phyloP scores from a whole-genome alignment of 192 early-diverging fungal species.

The Mortierella hygrophila region DNA sequence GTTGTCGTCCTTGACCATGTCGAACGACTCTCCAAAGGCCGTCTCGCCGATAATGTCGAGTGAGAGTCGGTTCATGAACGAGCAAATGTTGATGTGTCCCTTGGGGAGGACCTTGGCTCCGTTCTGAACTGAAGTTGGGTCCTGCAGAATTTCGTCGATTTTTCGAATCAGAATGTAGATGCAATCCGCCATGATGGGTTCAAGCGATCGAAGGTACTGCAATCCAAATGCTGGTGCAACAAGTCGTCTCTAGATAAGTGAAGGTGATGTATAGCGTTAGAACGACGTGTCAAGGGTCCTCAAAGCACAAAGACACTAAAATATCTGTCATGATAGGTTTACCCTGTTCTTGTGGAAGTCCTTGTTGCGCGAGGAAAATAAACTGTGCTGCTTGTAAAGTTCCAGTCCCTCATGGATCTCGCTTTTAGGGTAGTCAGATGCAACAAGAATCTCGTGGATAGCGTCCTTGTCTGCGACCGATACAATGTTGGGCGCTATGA shows the following conservation, averaged over 20 bases:
- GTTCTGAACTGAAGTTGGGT: constrained; percentile 45
- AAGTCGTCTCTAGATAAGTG: constrained; percentile 57
- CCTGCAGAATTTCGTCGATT: constrained; percentile 40
- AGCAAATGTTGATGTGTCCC: constrained; percentile 38
- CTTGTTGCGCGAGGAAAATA: constrained; percentile 42
- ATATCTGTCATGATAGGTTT: not conserved
- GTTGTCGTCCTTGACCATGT: constrained; percentile 60
- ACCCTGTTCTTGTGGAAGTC: constrained; percentile 46
- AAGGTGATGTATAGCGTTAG: not conserved
- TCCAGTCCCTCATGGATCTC: constrained; percentile 37
- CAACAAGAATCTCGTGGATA: constrained; percentile 32
- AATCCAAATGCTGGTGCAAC: constrained; percentile 69
- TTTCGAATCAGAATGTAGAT: constrained; percentile 41
- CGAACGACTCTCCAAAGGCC: constrained; percentile 63
- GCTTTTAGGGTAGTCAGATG: constrained; percentile 33
- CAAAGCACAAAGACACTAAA: too few relatives aligned
- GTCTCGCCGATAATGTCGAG: constrained; percentile 67
- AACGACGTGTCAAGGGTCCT: not conserved
- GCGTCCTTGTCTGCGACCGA: constrained; percentile 42
- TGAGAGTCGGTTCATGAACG: constrained; percentile 39
- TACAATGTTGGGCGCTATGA: constrained; percentile 23
- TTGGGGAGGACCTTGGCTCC: constrained; percentile 41
- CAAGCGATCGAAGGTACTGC: constrained; percentile 62
- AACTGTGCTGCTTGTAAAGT: constrained; percentile 29
- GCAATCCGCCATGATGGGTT: constrained; percentile 54